Conservation (phyloP, 768 basidiomycete species). For the Pleurotus ostreatus region DNA sequence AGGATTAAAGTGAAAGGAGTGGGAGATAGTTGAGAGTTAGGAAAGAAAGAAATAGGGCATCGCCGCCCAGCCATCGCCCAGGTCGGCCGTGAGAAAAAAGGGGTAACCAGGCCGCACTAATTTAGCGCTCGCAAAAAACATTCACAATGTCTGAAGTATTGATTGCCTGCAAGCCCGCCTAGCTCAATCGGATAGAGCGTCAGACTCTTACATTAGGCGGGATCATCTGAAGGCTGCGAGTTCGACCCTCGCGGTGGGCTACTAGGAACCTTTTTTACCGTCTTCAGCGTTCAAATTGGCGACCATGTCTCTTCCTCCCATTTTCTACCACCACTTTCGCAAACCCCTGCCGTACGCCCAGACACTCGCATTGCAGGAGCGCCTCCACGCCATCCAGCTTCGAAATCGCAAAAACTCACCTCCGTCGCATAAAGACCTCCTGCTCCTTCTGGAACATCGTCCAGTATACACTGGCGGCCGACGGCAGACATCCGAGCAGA, state of each 20-base stretch:
- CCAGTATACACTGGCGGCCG: constrained; percentile 97
- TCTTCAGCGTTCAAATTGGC: not conserved
- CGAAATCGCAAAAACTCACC: constrained; percentile 30
- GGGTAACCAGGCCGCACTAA: no score
- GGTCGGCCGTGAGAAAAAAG: no score
- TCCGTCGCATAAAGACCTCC: constrained; percentile 51
- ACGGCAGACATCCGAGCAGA: constrained; percentile 63
- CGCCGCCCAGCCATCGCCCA: no score
- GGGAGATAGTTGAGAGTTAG: not conserved
- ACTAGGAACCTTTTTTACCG: constrained; percentile 12
- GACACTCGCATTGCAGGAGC: constrained; percentile 69
- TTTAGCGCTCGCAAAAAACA: no score
- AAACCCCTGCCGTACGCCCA: constrained; percentile 74
- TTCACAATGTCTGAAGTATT: no score
- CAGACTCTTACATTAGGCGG: constrained; percentile 42
- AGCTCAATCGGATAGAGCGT: constrained; percentile 68
- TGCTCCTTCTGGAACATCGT: constrained; percentile 83
- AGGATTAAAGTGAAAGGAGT: constrained; percentile 5
- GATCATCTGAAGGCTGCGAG: constrained; percentile 76
- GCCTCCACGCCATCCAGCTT: constrained; percentile 64
- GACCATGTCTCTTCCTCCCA: constrained; percentile 45
- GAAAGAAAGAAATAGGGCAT: not conserved
- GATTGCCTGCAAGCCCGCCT: constrained; percentile 35
- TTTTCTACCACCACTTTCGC: constrained; percentile 75
- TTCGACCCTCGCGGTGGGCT: constrained; percentile 85